phyloP scores from a whole-genome alignment of 2,329 filamentous ascomycete genomes.

The Xylaria sp. region DNA sequence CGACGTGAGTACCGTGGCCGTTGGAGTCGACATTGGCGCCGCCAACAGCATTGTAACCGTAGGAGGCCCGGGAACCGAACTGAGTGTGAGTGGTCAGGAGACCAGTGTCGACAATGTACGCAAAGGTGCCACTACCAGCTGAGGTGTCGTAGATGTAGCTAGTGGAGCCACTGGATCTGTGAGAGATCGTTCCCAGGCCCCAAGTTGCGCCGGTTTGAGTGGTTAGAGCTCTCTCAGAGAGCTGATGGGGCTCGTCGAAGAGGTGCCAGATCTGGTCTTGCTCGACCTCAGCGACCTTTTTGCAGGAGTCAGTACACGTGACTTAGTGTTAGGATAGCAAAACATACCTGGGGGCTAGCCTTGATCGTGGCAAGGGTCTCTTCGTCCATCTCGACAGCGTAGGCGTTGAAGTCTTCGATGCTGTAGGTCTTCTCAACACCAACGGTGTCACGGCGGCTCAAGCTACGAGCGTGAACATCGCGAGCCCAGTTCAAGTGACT shows the following conservation, averaged over 20 bases:
- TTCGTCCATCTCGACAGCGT: slow-evolving; percentile 58
- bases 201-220: slow-evolving; percentile 54
- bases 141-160: slow-evolving; percentile 57
- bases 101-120: slow-evolving; percentile 67
- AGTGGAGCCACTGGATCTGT: slow-evolving; percentile 49
- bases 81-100: slow-evolving; percentile 58
- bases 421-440: slow-evolving; percentile 57
- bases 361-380: slow-evolving; percentile 48
- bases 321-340: background rate
- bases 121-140: slow-evolving; percentile 56
- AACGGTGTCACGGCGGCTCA: slow-evolving; percentile 50
- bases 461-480: slow-evolving; percentile 52
- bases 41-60: slow-evolving; percentile 48
- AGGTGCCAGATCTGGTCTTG: slow-evolving; percentile 49
- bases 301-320: slow-evolving; percentile 5
- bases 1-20: slow-evolving; percentile 61
- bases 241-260: slow-evolving; percentile 39
- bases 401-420: slow-evolving; percentile 56
- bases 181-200: slow-evolving; percentile 61
- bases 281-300: slow-evolving; percentile 48
- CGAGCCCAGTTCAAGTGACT: slow-evolving; percentile 52
- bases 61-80: slow-evolving; percentile 55
- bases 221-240: slow-evolving; percentile 44
- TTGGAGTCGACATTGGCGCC: slow-evolving; percentile 50
- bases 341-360: slow-evolving; percentile 43